Evolutionary conservation across 2,329 filamentous ascomycete species (phyloP).

Genomic region (Aspergillus sp.): DNA sequence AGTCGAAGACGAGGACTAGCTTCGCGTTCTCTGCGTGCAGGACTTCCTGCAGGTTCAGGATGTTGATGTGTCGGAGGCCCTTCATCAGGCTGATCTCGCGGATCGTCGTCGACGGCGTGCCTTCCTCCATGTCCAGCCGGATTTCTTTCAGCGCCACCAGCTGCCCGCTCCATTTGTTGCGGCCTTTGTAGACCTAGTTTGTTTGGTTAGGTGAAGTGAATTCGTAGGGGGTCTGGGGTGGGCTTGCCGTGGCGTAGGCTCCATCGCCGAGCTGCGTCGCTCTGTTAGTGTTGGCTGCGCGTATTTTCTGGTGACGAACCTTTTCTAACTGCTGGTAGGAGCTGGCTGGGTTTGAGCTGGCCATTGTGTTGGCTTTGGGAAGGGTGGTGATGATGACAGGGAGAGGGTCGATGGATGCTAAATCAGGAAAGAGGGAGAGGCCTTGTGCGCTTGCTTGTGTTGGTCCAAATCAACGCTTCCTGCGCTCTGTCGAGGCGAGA

Average conservation of each 20-base stretch:
- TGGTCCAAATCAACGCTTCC: too few relatives aligned
- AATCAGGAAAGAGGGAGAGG: too few relatives aligned
- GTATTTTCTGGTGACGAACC: background rate
- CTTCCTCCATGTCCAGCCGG: slow-evolving; percentile 55
- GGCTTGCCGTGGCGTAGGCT: background rate
- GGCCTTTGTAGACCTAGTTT: background rate
- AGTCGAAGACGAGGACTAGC: slow-evolving; percentile 97
- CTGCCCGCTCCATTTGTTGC: background rate
- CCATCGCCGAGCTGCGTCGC: background rate
- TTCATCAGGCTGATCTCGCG: slow-evolving; percentile 99
- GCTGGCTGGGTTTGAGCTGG: too few relatives aligned
- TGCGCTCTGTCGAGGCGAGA: too few relatives aligned
- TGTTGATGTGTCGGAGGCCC: slow-evolving; percentile 96
- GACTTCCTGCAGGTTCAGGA: slow-evolving; percentile 80
- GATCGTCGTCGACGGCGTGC: slow-evolving; percentile 91
- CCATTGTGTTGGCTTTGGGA: too few relatives aligned
- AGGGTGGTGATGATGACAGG: too few relatives aligned
- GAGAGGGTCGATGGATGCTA: too few relatives aligned
- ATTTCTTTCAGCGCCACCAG: background rate
- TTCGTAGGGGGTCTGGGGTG: background rate
- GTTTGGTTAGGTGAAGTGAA: background rate
- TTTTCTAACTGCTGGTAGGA: slow-evolving; percentile 1
- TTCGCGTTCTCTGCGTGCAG: slow-evolving; percentile 99
- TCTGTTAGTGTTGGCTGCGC: background rate
- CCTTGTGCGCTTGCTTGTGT: too few relatives aligned